Evolutionary conservation across 371 early-diverging fungal species (phyloP), one percentile per base, ranked within the genome.

Genomic region (Smittium culicis): DNA sequence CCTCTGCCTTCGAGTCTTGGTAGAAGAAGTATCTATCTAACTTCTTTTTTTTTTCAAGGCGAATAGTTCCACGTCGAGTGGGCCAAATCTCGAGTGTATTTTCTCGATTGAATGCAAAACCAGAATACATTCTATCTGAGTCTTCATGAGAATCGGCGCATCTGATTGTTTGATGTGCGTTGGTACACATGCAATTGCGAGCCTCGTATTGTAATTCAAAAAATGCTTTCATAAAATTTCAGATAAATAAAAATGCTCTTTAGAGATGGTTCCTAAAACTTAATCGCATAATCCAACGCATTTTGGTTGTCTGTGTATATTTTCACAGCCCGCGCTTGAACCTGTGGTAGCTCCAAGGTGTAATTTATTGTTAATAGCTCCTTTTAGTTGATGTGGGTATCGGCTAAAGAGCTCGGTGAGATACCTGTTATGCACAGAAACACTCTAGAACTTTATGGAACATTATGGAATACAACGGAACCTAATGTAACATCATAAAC

Each of bases 21-120:
- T 60, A 57, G 20, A 54, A 59, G 58, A 72, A 74, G 45, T 34
- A 77, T 24, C 11, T 2, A 30, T 27, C 32, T 3, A 71, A 2
- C 35, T 63, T 27, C 66, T 34, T 69, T 29, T 69, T 31, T 58
- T 66, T n/a, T 66, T 25, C 1, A 71, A 35, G 3, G 75, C 77
- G 59, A 79, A 79, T 29, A 69, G 71, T 54, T 79, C 77, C 16
- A 79, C 64, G 17, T 28, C 29, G 33, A 64, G n/a, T 3, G 1
- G 54, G 8, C 65, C 67, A 25, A 70, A 34, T 2, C 31, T 2
- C 30, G 29, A 14, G 1, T 64, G 29, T 0, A 56, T 55, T 3
- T 29, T 28, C 1, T n/a, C 11, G 57, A 70, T 66, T 31, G 30
- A 31, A 14, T 16, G 54, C 1, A 14, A 34, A 1, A 59, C 56